Evolutionary conservation across 441 rosid genomes (phyloP).

Genomic region (Dalechampia spathulata): DNA sequence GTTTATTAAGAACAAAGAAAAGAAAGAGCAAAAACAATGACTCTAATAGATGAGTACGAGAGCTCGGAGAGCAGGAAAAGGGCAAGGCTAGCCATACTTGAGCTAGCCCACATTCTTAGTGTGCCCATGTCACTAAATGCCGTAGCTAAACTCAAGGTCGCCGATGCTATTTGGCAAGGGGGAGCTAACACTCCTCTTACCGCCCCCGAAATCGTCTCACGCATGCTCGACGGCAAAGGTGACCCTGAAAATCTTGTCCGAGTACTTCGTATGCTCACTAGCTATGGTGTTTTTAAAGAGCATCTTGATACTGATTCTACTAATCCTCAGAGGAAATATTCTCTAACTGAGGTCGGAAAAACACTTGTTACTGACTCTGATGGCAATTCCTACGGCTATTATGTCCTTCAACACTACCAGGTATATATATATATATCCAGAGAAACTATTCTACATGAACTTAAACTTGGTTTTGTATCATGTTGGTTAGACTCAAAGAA

Average conservation of each 20-base stretch:
- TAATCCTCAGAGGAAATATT: conserved; percentile 55
- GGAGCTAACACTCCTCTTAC: conserved; percentile 69
- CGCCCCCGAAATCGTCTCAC: conserved; percentile 63
- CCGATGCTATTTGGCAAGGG: conserved; percentile 80
- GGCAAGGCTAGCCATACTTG: conserved; percentile 58
- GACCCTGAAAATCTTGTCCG: conserved; percentile 71
- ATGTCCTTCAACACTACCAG: conserved; percentile 95
- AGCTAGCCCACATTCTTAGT: conserved; percentile 86
- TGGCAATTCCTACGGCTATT: conserved; percentile 68
- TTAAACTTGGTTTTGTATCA: too few relatives aligned
- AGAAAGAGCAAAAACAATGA: too few relatives aligned
- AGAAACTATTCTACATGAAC: too few relatives aligned
- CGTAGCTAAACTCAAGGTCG: conserved; percentile 51
- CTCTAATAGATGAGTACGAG: too few relatives aligned
- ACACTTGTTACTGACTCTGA: conserved; percentile 60
- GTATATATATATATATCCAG: too few relatives aligned
- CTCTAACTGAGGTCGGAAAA: conserved; percentile 66
- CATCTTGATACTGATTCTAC: conserved; percentile 24
- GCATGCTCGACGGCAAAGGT: conserved; percentile 21
- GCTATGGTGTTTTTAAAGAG: conserved; percentile 67
- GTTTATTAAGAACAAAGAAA: too few relatives aligned
- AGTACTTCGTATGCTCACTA: conserved; percentile 75
- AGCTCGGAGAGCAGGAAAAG: conserved; percentile 40
- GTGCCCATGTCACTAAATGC: conserved; percentile 91
- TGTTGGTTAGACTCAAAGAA: too few relatives aligned